phyloP scores from a whole-genome alignment of 495 filamentous ascomycete species.

The Neurospora sp. region DNA sequence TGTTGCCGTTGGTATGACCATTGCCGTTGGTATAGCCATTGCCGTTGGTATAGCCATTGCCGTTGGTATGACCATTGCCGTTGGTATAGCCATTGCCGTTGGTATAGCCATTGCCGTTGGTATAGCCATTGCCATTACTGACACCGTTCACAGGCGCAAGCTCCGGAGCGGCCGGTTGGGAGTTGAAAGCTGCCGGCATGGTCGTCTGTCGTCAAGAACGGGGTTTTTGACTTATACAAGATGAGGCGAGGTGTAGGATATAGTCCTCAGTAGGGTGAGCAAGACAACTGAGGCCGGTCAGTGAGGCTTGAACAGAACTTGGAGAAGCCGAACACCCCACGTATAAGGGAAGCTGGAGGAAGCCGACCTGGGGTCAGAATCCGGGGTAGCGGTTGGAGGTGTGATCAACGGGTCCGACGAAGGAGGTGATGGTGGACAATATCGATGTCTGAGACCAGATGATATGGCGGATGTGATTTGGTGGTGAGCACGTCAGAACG shows the following conservation, averaged over 20 bases:
- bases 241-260: background rate
- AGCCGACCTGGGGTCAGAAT: background rate
- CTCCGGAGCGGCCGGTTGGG: constrained; percentile 30
- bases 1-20: background rate
- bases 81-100: background rate
- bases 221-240: background rate
- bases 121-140: background rate
- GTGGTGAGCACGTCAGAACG: background rate
- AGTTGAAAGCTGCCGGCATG: constrained; percentile 49
- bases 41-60: background rate
- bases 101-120: constrained; percentile 8
- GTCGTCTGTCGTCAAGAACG: background rate
- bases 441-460: background rate
- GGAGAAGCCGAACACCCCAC: background rate
- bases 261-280: background rate
- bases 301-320: background rate
- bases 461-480: background rate
- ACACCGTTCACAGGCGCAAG: constrained; percentile 4
- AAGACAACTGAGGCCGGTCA: background rate
- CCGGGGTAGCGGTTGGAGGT: background rate
- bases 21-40: too few species aligned
- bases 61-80: background rate
- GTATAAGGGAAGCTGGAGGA: background rate
- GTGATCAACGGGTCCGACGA: background rate
- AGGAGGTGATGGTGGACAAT: background rate